Evolutionary conservation across 805 yeast genomes (phyloP), one percentile per base, ranked within the genome.

Genomic region (Teunomyces cretensis): DNA sequence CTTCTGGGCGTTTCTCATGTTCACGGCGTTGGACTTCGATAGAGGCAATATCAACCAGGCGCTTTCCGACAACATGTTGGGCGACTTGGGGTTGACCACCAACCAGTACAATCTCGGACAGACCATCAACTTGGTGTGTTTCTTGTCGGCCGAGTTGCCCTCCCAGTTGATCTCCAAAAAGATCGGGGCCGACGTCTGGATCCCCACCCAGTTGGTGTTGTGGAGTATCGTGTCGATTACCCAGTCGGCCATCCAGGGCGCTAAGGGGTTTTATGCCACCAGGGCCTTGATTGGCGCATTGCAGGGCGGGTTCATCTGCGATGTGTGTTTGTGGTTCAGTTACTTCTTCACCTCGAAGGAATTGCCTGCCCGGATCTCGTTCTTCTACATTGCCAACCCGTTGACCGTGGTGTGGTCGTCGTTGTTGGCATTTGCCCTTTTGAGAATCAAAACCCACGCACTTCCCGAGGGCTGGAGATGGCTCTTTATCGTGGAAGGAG

Each of bases 401-500:
- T 46, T 73, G 17, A 75, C 83, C 0, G 68, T 65, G 37, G 74
- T 78, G 62, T 16, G 62, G 39, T 54, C 81, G 15, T 71, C 81
- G 2, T 57, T 81, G 16, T 61, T 78, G 27, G 83, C 62, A 0
- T 78, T 71, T 49, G 88, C 81, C 2, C 61, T 83, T 32, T 66
- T 81, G 41, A 71, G 70, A 44, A 64, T 83, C 61, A 64, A 78
- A 27, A 81, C 80, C 13, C 47, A 54, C 1, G 48, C 52, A 12
- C 74, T 79, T 3, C 62, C 67, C 56, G 64, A 62, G 8, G 84
- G 85, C 17, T 84, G 89, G 89, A 69, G 76, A 43, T 84, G 84
- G 81, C 65, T 84, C 16, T 84, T 84, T 51, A 56, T 84, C 14
- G 70, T 85, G 43, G 88, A 83, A 57, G 89, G 90, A 4, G 42